Conservation (phyloP, 1,284 basidiomycete species). For the Heliocybe sulcata region DNA sequence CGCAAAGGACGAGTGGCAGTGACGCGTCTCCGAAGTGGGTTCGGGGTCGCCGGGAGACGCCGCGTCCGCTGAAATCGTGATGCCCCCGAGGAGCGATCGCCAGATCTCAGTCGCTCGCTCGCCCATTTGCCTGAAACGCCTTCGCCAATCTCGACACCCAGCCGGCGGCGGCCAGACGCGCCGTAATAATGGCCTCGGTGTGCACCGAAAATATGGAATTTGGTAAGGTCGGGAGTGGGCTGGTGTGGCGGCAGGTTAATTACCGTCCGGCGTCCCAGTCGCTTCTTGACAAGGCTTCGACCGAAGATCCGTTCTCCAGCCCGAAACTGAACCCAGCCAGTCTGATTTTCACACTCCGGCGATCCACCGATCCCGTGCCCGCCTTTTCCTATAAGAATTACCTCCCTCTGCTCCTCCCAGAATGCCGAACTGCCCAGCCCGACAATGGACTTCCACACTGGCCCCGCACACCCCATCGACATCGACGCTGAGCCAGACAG, state of each 20-base stretch:
- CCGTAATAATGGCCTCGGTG: too few relatives aligned
- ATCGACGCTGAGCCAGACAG: neutral
- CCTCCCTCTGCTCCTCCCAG: neutral
- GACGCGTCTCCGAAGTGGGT: neutral
- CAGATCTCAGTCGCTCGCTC: neutral
- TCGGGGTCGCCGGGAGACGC: neutral
- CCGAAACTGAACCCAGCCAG: neutral
- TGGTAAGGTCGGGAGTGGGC: too few relatives aligned
- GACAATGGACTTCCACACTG: slow-evolving; percentile 7
- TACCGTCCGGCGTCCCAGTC: neutral
- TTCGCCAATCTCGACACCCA: neutral
- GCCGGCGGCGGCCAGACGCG: neutral
- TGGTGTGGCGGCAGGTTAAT: neutral
- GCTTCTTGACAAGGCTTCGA: neutral
- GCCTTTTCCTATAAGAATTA: slow-evolving; percentile 1
- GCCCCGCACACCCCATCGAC: slow-evolving; percentile 11
- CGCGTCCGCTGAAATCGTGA: neutral
- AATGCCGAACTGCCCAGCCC: neutral
- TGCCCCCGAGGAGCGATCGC: neutral
- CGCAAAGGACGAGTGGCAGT: neutral
- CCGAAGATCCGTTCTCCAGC: neutral
- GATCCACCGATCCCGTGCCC: neutral
- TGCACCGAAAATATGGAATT: too few relatives aligned
- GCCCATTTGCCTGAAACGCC: neutral
- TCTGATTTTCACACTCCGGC: neutral